These are phyloP conservation scores for Nigrospora sphaerica DNA, from an alignment of 2,329 filamentous ascomycete species.

Conservation along the genomic window DNA sequence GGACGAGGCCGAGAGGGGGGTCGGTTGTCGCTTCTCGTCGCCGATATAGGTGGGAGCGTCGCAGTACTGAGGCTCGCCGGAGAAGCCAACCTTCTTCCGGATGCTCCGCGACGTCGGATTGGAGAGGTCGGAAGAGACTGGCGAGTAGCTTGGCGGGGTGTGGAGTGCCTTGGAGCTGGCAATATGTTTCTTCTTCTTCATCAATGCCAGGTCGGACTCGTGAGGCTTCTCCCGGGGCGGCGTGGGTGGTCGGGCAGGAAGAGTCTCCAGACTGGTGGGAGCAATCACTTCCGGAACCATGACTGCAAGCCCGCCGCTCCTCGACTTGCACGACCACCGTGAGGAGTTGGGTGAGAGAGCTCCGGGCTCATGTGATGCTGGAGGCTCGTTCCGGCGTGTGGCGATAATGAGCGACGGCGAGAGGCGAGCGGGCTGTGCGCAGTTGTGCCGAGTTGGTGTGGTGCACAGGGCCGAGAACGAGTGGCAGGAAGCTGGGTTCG, in stretches of 20 bases:
- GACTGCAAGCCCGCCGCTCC: conserved; percentile 17
- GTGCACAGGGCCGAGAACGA: too few relatives aligned
- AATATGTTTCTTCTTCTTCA: conserved; percentile 20
- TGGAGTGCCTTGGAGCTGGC: conserved; percentile 30
- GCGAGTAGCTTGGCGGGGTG: conserved; percentile 46
- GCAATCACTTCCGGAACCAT: conserved; percentile 31
- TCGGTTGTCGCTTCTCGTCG: conserved; percentile 28
- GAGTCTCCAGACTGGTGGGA: conserved; percentile 39
- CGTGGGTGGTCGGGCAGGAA: conserved; percentile 57
- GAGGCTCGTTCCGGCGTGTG: too few relatives aligned
- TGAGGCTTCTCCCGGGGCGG: conserved; percentile 50
- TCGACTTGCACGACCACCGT: conserved; percentile 17
- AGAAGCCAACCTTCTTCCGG: conserved; percentile 52
- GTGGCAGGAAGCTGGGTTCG: too few relatives aligned
- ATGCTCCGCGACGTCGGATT: conserved; percentile 34
- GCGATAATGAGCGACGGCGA: too few relatives aligned
- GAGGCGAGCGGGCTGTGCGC: too few relatives aligned
- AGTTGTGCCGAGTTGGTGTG: too few relatives aligned
- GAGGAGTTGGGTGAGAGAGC: not conserved
- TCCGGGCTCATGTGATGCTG: too few relatives aligned
- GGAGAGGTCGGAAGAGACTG: conserved; percentile 32
- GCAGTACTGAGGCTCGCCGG: conserved; percentile 47
- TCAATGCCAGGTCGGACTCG: conserved; percentile 24
- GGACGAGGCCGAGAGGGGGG: conserved; percentile 32
- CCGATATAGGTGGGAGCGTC: conserved; percentile 39